phyloP scores from a whole-genome alignment of 805 yeast species.

The Millerozyma miso region DNA sequence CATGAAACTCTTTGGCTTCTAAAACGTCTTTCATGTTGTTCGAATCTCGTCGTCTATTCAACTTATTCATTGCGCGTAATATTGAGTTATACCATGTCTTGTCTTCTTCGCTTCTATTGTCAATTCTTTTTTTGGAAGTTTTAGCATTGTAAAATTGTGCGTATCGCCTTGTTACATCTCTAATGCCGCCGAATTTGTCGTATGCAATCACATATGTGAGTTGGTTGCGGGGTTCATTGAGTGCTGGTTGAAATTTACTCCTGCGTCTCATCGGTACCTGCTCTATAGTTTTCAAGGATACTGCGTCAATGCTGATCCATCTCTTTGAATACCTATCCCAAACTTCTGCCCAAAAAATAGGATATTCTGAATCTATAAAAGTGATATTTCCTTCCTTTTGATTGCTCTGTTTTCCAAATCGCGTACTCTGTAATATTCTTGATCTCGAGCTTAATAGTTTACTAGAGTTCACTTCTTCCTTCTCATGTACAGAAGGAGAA shows the following conservation, averaged over 20 bases:
- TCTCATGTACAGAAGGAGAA: conserved; percentile 4
- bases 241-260: conserved; percentile 71
- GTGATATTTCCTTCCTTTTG: neutral
- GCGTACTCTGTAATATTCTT: conserved; percentile 13
- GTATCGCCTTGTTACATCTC: conserved; percentile 86
- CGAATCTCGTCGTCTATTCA: conserved; percentile 11
- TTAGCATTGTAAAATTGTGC: conserved; percentile 67
- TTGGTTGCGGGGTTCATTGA: conserved; percentile 51
- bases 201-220: conserved; percentile 75
- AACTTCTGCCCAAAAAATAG: conserved; percentile 90
- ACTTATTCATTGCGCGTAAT: conserved; percentile 28
- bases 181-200: conserved; percentile 58
- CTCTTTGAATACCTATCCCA: conserved; percentile 71
- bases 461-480: conserved; percentile 5
- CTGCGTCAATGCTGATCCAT: conserved; percentile 88
- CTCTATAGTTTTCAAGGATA: conserved; percentile 61
- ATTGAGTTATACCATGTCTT: conserved; percentile 58
- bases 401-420: neutral
- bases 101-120: conserved; percentile 49
- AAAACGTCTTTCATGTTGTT: conserved; percentile 40
- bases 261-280: conserved; percentile 48
- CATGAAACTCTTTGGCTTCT: conserved; percentile 59
- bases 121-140: conserved; percentile 68
- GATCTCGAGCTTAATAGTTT: conserved; percentile 4
- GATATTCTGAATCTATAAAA: conserved; percentile 41